Percentiles rank a stretch among this genome's conserved stretches.
These are phyloP conservation scores for Populus nigra DNA, from an alignment of 345 rosid genomes.

Conservation along the genomic window DNA sequence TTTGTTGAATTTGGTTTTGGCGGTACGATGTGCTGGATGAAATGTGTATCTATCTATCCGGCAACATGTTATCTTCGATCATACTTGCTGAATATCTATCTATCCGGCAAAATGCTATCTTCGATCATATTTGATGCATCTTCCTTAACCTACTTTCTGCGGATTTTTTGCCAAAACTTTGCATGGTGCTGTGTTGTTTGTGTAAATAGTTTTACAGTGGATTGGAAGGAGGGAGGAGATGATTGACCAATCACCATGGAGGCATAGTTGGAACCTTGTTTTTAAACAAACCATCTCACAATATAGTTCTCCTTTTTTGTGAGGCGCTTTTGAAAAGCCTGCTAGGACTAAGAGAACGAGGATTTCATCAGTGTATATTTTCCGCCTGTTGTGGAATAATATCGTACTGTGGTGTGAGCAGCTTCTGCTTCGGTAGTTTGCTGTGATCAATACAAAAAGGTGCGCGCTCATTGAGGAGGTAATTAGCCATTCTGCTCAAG, in stretches of 20 bases:
- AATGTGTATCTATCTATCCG: neutral
- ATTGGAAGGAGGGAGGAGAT: neutral
- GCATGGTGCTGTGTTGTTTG: neutral
- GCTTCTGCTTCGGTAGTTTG: neutral
- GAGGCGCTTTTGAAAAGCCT: too few relatives aligned
- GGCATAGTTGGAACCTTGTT: neutral
- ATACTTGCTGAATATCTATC: neutral
- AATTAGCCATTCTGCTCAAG: too few relatives aligned
- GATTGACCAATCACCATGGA: neutral
- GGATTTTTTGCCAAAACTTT: neutral
- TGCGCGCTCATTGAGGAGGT: too few relatives aligned
- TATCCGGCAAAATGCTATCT: neutral
- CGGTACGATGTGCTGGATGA: neutral
- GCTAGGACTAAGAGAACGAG: neutral
- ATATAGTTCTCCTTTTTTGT: too few relatives aligned
- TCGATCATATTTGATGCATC: neutral
- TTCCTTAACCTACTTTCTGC: neutral
- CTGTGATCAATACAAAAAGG: neutral
- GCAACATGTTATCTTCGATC: neutral
- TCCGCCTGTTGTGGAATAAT: neutral
- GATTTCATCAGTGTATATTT: neutral
- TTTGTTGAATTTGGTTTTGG: slow-evolving; percentile 7
- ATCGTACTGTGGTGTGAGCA: neutral
- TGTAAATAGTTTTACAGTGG: neutral
- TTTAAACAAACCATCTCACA: neutral